Evolutionary conservation across 2,329 filamentous ascomycete species (phyloP).

Genomic region (Lizonia empirigonia): DNA sequence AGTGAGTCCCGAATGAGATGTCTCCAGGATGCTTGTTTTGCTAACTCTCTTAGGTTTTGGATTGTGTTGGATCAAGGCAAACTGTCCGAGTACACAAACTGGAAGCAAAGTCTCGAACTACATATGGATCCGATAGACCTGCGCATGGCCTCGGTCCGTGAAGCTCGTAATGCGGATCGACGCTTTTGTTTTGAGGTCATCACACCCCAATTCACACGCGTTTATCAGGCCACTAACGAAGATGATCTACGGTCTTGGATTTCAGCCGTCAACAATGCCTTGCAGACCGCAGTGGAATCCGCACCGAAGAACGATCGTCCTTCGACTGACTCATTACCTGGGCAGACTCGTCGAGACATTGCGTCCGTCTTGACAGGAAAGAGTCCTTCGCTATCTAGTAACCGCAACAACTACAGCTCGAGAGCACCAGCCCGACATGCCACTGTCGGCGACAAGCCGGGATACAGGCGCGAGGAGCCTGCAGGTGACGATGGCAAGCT

Average conservation of each 20-base stretch:
- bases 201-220: slow-evolving; percentile 91
- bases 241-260: slow-evolving; percentile 99
- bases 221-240: slow-evolving; percentile 97
- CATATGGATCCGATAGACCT: slow-evolving; percentile 99
- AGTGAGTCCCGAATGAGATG: slow-evolving; percentile 65
- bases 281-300: slow-evolving; percentile 93
- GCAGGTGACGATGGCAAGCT: slow-evolving; percentile 85
- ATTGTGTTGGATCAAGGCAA: slow-evolving; percentile 97
- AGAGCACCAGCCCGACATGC: slow-evolving; percentile 79
- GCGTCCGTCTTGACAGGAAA: slow-evolving; percentile 93
- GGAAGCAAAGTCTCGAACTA: slow-evolving; percentile 95
- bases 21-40: no score
- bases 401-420: slow-evolving; percentile 55
- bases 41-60: slow-evolving; percentile 75
- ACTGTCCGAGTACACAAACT: slow-evolving; percentile 97
- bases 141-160: slow-evolving; percentile 93
- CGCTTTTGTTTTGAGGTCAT: slow-evolving; percentile 99
- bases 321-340: slow-evolving; percentile 57
- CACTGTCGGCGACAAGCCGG: slow-evolving; percentile 87
- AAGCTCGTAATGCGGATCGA: slow-evolving; percentile 91
- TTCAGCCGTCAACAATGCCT: slow-evolving; percentile 90
- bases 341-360: slow-evolving; percentile 78
- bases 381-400: slow-evolving; percentile 72
- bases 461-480: slow-evolving; percentile 69
- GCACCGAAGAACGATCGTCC: slow-evolving; percentile 61